These are phyloP conservation scores for Boletus sensibilis DNA, from an alignment of 768 basidiomycete genomes.

Conservation along the genomic window DNA sequence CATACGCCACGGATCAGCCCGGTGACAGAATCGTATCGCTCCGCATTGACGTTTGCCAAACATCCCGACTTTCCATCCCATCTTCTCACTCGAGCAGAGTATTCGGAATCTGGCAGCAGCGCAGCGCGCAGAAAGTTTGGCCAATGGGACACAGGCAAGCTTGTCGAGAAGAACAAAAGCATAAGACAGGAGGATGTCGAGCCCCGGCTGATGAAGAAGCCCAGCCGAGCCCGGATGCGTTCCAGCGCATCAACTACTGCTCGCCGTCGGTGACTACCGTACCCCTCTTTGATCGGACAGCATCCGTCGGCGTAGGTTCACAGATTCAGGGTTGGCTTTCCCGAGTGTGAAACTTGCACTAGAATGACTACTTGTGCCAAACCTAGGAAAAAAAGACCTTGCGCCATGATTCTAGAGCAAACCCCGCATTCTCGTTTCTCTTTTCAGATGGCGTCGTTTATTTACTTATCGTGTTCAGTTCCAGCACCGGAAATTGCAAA, in stretches of 20 bases:
- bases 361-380: neutral
- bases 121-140: constrained; percentile 75
- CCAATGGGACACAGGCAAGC: constrained; percentile 47
- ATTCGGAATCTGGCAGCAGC: constrained; percentile 76
- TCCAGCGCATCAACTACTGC: constrained; percentile 15
- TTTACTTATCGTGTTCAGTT: constrained; percentile 18
- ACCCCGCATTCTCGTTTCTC: constrained; percentile 5
- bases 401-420: neutral
- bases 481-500: constrained; percentile 17
- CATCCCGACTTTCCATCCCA: constrained; percentile 48
- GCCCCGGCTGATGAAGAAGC: constrained; percentile 26
- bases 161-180: constrained; percentile 25
- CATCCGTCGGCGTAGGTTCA: constrained; percentile 6
- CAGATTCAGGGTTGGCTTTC: constrained; percentile 22
- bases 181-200: constrained; percentile 23
- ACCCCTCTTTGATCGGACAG: neutral
- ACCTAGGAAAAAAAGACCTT: neutral
- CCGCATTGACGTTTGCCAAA: constrained; percentile 58
- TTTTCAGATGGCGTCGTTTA: constrained; percentile 9
- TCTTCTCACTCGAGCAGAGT: constrained; percentile 77
- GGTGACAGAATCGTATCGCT: constrained; percentile 61
- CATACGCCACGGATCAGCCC: constrained; percentile 45
- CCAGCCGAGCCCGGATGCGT: constrained; percentile 29
- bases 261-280: constrained; percentile 31
- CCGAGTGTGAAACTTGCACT: constrained; percentile 3